Evolutionary conservation across 1,139 yeast genomes (phyloP).

Genomic region (Suhomyces chickasaworum): DNA sequence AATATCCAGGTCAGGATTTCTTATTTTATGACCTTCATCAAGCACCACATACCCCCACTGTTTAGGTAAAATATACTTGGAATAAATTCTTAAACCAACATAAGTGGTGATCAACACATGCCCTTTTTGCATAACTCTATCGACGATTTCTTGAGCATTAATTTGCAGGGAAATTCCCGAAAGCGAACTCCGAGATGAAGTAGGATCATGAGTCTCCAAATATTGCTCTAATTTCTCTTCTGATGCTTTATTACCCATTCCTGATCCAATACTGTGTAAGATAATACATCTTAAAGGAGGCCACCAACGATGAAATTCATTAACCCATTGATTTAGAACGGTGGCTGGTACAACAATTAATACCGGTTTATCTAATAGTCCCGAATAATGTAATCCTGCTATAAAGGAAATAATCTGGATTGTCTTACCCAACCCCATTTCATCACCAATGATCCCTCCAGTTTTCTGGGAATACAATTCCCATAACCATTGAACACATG

Average conservation of each 20-base stretch:
- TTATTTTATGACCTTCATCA: conserved; percentile 95
- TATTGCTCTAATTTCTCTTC: conserved; percentile 52
- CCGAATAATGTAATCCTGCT: conserved; percentile 87
- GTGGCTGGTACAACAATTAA: conserved; percentile 95
- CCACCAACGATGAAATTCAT: conserved; percentile 97
- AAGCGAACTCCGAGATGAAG: conserved; percentile 23
- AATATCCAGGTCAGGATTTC: conserved; percentile 91
- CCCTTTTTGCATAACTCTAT: conserved; percentile 59
- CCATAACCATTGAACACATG: conserved; percentile 82
- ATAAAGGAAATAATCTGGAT: conserved; percentile 87
- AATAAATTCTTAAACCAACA: conserved; percentile 81
- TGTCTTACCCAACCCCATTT: conserved; percentile 97
- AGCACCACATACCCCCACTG: conserved; percentile 90
- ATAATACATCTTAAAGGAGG: conserved; percentile 88
- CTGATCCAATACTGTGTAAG: conserved; percentile 89
- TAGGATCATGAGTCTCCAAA: conserved; percentile 49
- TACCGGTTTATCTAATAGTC: conserved; percentile 72
- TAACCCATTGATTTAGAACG: conserved; percentile 93
- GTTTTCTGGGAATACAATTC: conserved; percentile 83
- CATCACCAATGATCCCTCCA: conserved; percentile 97
- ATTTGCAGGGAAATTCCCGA: conserved; percentile 36
- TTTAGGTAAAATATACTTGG: conserved; percentile 64
- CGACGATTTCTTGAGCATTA: conserved; percentile 50
- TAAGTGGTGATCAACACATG: conserved; percentile 90
- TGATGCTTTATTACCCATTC: conserved; percentile 60